Conservation (phyloP, 1,139 yeast genomes). For the Debaryomyces psychrophilus region DNA sequence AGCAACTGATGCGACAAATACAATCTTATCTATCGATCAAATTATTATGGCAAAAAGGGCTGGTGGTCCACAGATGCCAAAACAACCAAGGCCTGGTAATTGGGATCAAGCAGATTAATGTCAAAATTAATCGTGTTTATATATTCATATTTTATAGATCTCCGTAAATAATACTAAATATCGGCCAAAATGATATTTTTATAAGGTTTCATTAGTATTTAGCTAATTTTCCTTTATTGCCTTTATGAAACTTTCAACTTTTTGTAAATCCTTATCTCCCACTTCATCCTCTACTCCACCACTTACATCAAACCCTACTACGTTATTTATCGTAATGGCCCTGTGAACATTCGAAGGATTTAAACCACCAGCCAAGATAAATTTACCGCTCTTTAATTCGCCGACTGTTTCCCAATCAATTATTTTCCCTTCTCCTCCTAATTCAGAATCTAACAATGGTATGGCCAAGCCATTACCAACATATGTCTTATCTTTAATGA, state of each 20-base stretch:
- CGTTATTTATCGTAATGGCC: conserved; percentile 52
- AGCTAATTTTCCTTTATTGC: conserved; percentile 37
- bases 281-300: conserved; percentile 83
- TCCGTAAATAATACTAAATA: not conserved
- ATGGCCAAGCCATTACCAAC: conserved; percentile 40
- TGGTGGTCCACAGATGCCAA: conserved; percentile 94
- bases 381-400: conserved; percentile 43
- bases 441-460: conserved; percentile 81
- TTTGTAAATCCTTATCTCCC: conserved; percentile 68
- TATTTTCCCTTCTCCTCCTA: conserved; percentile 86
- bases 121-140: conserved; percentile 7
- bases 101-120: conserved; percentile 92
- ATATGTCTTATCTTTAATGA: conserved; percentile 12
- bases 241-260: conserved; percentile 59
- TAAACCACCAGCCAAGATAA: conserved; percentile 87
- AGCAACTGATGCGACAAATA: conserved; percentile 94
- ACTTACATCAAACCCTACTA: conserved; percentile 91
- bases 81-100: conserved; percentile 87
- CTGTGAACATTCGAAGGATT: conserved; percentile 66
- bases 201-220: not conserved
- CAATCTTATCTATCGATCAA: conserved; percentile 88
- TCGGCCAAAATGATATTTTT: not conserved
- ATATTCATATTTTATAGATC: conserved; percentile 6
- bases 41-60: conserved; percentile 94
- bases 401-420: conserved; percentile 66